These are phyloP conservation scores for Primulina huaijiensis DNA, from an alignment of 257 asterid species.

Conservation along the genomic window DNA sequence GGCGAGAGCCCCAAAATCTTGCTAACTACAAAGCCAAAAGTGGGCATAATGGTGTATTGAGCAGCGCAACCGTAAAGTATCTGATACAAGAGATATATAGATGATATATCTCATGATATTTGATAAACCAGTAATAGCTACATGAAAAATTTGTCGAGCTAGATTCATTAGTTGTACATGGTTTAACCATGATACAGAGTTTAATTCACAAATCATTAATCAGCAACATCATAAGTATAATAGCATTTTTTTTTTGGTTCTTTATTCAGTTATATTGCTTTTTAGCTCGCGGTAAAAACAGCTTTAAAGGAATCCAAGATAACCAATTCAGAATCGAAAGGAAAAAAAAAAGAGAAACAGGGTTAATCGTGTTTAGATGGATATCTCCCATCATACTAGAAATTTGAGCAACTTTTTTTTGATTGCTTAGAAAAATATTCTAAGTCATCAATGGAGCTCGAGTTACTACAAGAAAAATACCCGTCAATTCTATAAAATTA, in stretches of 20 bases:
- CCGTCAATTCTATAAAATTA: too few relatives aligned
- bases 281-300: background rate
- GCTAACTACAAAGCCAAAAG: constrained; percentile 62
- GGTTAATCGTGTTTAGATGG: background rate
- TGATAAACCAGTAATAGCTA: constrained; percentile 1
- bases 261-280: background rate
- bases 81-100: constrained; percentile 35
- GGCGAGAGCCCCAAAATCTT: constrained; percentile 73
- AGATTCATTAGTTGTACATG: background rate
- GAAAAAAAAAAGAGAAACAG: background rate
- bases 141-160: background rate
- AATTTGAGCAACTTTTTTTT: background rate
- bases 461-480: too few relatives aligned
- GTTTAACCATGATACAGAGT: background rate
- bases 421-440: background rate
- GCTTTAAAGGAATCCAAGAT: constrained; percentile 1
- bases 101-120: background rate
- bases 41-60: constrained; percentile 84
- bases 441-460: too few relatives aligned
- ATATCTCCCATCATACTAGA: background rate
- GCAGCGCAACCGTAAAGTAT: constrained; percentile 83
- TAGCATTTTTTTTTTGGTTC: background rate
- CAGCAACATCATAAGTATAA: background rate
- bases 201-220: too few relatives aligned
- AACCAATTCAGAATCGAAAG: background rate